Conservation (phyloP, 2,329 filamentous ascomycete species). For the Exserohilum turcica region DNA sequence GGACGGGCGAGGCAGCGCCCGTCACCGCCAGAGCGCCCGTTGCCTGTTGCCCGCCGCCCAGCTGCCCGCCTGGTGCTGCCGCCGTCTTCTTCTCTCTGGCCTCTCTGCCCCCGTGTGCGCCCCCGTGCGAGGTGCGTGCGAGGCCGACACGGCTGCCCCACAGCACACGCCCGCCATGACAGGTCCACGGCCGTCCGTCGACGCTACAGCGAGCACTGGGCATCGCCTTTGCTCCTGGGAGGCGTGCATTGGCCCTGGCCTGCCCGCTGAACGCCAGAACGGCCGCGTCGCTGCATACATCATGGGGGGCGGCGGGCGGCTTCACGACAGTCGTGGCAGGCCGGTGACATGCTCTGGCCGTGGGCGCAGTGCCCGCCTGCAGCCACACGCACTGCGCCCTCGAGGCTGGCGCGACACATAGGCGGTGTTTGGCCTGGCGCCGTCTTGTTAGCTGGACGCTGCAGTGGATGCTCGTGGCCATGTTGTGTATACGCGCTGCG, state of each 20-base stretch:
- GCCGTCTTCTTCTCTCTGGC: too few relatives aligned
- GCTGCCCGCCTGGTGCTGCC: too few relatives aligned
- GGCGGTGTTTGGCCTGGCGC: too few relatives aligned
- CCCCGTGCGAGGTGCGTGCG: background rate
- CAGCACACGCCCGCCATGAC: constrained; percentile 22
- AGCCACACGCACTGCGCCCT: too few relatives aligned
- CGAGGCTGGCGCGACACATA: too few relatives aligned
- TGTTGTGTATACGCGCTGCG: too few relatives aligned
- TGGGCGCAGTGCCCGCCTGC: too few relatives aligned
- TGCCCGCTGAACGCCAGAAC: background rate
- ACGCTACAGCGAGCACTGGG: constrained; percentile 12
- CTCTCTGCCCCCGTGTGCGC: too few relatives aligned
- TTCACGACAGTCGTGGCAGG: background rate
- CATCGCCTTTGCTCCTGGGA: constrained; percentile 4
- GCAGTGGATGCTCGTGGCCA: background rate
- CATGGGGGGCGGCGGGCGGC: too few relatives aligned
- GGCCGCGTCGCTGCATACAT: background rate
- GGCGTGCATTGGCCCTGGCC: background rate
- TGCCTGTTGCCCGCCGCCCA: too few relatives aligned
- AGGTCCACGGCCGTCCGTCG: constrained; percentile 12
- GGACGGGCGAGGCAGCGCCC: constrained; percentile 15
- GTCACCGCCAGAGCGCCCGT: constrained; percentile 18
- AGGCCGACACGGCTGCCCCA: constrained; percentile 19
- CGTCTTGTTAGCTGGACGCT: background rate
- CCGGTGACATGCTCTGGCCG: too few relatives aligned